Percentiles rank a stretch among this genome's conserved stretches.
phyloP scores from a whole-genome alignment of 129 eudicot species.

The Pittosporum tobira region DNA sequence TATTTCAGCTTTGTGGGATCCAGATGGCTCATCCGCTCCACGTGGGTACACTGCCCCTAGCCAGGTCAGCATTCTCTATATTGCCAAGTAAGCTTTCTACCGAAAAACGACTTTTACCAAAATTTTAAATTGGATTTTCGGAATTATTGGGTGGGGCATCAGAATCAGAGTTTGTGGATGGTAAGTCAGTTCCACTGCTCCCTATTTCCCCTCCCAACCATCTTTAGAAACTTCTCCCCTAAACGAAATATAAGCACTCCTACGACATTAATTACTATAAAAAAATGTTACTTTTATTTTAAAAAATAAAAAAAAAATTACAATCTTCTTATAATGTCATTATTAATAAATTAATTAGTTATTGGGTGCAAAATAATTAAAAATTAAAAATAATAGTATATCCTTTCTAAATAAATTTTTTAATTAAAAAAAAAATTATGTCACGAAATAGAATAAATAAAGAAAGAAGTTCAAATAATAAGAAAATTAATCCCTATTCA shows the following conservation, averaged over 20 bases:
- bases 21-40: conserved; percentile 26
- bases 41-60: conserved; percentile 33
- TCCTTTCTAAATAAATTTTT: no score
- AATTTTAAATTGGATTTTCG: conserved; percentile 8
- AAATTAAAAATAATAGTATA: no score
- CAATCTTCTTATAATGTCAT: no score
- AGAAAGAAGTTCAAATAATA: no score
- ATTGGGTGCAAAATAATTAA: no score
- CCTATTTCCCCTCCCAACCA: neutral
- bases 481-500: no score
- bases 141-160: conserved; percentile 13
- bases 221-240: conserved; percentile 5
- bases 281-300: no score
- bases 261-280: no score
- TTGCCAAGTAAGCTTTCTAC: conserved; percentile 28
- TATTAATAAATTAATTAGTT: no score
- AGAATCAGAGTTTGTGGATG: conserved; percentile 14
- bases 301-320: no score
- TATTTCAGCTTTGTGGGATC: conserved; percentile 18
- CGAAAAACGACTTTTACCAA: conserved; percentile 3
- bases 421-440: no score
- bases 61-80: conserved; percentile 23
- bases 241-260: neutral
- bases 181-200: conserved; percentile 11
- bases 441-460: no score